Conservation (phyloP, 2,329 filamentous ascomycete genomes). For the Dendryphion nanum region DNA sequence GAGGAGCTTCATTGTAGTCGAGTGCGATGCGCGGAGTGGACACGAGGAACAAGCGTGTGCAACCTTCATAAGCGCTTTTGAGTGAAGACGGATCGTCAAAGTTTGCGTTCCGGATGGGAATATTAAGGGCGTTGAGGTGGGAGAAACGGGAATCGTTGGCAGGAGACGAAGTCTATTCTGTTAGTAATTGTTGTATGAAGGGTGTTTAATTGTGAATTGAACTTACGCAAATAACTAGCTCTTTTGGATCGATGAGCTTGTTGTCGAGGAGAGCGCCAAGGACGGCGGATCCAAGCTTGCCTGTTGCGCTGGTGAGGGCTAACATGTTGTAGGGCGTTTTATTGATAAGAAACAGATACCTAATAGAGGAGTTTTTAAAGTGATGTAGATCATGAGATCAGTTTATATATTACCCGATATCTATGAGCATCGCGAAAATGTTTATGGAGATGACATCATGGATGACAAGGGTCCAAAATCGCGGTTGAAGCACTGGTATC, state of each 20-base stretch:
- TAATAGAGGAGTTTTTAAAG: too few relatives aligned
- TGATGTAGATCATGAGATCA: too few relatives aligned
- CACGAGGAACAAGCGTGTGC: slow-evolving; percentile 45
- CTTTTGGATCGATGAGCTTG: slow-evolving; percentile 34
- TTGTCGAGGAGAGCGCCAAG: slow-evolving; percentile 43
- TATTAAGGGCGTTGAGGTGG: slow-evolving; percentile 25
- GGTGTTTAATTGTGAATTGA: too few relatives aligned
- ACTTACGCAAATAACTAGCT: slow-evolving; percentile 40
- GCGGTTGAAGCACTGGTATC: not conserved
- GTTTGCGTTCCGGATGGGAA: slow-evolving; percentile 38
- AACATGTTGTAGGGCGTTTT: slow-evolving; percentile 30
- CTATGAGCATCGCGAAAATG: too few relatives aligned
- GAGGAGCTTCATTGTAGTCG: slow-evolving; percentile 44
- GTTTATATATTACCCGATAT: too few relatives aligned
- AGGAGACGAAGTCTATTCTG: too few relatives aligned
- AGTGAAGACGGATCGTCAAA: slow-evolving; percentile 40
- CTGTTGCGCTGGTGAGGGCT: slow-evolving; percentile 45
- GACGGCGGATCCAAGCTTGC: slow-evolving; percentile 47
- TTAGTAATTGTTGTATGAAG: too few relatives aligned
- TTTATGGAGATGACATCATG: too few relatives aligned
- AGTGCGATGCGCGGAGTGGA: slow-evolving; percentile 45
- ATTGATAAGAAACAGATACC: too few relatives aligned
- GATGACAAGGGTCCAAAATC: too few relatives aligned
- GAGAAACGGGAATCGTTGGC: too few relatives aligned
- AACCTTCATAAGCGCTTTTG: slow-evolving; percentile 36